These are phyloP conservation scores for Septoria linicola DNA, from an alignment of 2,329 filamentous ascomycete genomes.

Conservation along the genomic window DNA sequence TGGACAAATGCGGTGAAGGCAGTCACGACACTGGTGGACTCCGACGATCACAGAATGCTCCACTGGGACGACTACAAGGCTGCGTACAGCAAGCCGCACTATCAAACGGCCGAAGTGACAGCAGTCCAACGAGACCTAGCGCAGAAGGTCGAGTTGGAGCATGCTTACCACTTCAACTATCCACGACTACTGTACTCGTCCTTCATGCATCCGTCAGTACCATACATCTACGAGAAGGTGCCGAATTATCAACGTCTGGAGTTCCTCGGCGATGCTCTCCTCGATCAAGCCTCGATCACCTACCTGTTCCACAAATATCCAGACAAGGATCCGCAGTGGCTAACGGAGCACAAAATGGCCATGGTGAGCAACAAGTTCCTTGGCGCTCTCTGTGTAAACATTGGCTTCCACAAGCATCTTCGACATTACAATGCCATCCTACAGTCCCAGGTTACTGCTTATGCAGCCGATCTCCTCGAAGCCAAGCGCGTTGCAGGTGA, in stretches of 20 bases:
- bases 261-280: constrained; percentile 84
- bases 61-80: constrained; percentile 71
- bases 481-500: constrained; percentile 51
- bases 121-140: constrained; percentile 69
- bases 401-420: constrained; percentile 75
- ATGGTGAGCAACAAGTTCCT: constrained; percentile 98
- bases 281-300: constrained; percentile 83
- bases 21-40: constrained; percentile 69
- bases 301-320: constrained; percentile 77
- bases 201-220: constrained; percentile 84
- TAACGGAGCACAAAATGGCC: constrained; percentile 99
- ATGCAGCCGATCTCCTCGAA: constrained; percentile 59
- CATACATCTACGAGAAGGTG: constrained; percentile 70
- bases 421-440: constrained; percentile 54
- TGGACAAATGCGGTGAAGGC: constrained; percentile 63
- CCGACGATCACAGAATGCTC: constrained; percentile 66
- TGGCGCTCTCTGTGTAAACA: constrained; percentile 72
- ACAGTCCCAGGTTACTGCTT: constrained; percentile 51
- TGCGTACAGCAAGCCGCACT: constrained; percentile 67
- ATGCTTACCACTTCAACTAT: constrained; percentile 68
- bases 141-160: constrained; percentile 58
- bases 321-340: constrained; percentile 84
- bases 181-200: constrained; percentile 77
- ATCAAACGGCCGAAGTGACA: constrained; percentile 63
- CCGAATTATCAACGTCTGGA: constrained; percentile 89